Evolutionary conservation across 31 red algal genomes (phyloP).

Genomic region (Bonnemaisonia californica): DNA sequence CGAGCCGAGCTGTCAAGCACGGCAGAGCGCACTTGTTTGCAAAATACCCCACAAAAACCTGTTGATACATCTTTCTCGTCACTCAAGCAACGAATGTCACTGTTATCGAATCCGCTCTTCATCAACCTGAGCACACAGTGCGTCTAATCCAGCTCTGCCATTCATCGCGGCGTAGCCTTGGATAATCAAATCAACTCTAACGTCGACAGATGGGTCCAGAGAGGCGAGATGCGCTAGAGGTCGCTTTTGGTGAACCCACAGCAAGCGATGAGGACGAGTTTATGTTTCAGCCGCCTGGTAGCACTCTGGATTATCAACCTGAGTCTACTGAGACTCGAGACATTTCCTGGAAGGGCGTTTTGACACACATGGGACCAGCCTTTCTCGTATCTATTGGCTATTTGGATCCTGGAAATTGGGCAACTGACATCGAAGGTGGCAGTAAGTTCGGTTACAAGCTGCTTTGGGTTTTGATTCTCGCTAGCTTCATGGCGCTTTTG

Average conservation of each 20-base stretch:
- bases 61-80: too few species aligned
- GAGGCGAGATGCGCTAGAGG: conserved; percentile 63
- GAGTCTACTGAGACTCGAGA: conserved; percentile 24
- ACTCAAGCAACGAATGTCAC: too few species aligned
- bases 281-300: conserved; percentile 63
- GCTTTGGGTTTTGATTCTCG: conserved; percentile 90
- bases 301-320: conserved; percentile 20
- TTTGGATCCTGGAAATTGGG: conserved; percentile 96
- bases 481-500: conserved; percentile 84
- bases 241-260: conserved; percentile 60
- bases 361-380: conserved; percentile 78
- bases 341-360: conserved; percentile 65
- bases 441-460: conserved; percentile 88
- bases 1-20: too few species aligned
- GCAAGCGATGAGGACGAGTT: conserved; percentile 68
- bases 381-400: conserved; percentile 91
- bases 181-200: too few species aligned
- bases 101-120: too few species aligned
- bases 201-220: conserved; percentile 43
- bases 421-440: conserved; percentile 91
- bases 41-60: too few species aligned
- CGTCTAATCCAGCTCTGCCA: too few species aligned
- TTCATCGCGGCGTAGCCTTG: too few species aligned
- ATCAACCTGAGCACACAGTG: too few species aligned
- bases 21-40: too few species aligned